phyloP scores from a whole-genome alignment of 1,284 basidiomycete genomes.

The Leccinum angustisporum region DNA sequence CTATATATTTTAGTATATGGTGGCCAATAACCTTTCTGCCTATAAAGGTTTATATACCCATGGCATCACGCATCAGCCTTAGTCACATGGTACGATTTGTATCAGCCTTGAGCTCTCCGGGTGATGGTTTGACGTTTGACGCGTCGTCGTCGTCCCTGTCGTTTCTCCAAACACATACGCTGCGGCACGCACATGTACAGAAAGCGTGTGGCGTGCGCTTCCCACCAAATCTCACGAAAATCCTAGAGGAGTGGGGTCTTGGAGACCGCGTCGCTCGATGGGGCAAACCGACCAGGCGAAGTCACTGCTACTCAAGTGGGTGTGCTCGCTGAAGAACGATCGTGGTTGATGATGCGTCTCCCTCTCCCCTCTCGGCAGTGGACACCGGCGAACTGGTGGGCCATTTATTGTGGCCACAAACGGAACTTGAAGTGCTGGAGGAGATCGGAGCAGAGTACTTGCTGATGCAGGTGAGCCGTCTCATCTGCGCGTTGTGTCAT shows the following conservation, averaged over 20 bases:
- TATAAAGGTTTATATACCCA: no score
- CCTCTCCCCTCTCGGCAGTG: slow-evolving; percentile 30
- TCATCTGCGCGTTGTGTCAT: slow-evolving; percentile 2
- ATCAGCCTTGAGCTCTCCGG: no score
- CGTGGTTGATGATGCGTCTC: no score
- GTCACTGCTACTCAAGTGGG: slow-evolving; percentile 24
- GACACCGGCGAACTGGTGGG: slow-evolving; percentile 43
- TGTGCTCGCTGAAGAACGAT: slow-evolving; percentile 14
- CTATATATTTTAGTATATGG: no score
- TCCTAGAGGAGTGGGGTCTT: slow-evolving; percentile 49
- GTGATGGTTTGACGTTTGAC: background rate
- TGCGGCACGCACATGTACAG: slow-evolving; percentile 12
- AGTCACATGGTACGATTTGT: no score
- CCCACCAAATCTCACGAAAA: slow-evolving; percentile 49
- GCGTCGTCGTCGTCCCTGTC: background rate
- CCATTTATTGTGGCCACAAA: slow-evolving; percentile 43
- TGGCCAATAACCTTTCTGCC: no score
- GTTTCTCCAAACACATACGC: background rate
- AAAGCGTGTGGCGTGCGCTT: slow-evolving; percentile 42
- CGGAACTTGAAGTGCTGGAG: slow-evolving; percentile 46
- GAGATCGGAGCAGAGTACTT: slow-evolving; percentile 50
- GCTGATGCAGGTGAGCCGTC: slow-evolving; percentile 40
- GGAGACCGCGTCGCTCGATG: slow-evolving; percentile 37
- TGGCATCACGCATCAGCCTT: no score
- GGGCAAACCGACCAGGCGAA: slow-evolving; percentile 29